Evolutionary conservation across 2,329 filamentous ascomycete species (phyloP), one percentile per base, ranked within the genome.

Genomic region (Colletotrichum sp.): DNA sequence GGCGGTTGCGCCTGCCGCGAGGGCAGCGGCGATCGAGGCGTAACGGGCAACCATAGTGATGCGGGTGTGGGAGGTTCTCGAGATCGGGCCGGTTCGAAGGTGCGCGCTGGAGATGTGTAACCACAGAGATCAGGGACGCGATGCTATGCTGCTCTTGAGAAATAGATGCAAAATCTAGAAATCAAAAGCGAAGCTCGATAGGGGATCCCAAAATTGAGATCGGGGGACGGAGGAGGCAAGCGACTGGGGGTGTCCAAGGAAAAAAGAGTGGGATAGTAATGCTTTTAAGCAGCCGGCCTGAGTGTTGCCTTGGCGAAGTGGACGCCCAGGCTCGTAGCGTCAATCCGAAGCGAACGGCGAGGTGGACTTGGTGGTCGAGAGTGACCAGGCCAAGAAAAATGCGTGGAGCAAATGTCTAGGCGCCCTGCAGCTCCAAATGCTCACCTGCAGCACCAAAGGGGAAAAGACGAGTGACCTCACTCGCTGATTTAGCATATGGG

Each of bases 221-320:
- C 70, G 60, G 30, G 12, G 43, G 39, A 64, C 43, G 43, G 67
- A 34, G 65, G 24, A 21, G 59, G 48, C 16, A 34, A 24, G 43
- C 39, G 32, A 34, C 59, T 34, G 48, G 36, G 30, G 30, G 63
- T 7, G 57, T 18, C 67, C 61, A 68, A 34, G 61, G 55, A 63
- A 32, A 63, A 63, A 71, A 66, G 68, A 75, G 72, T 68, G 72
- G 72, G 69, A 75, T 75, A n/a, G 63, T 63, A 67, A 75, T 68
- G 55, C 55, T 66, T 72, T 72, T 75, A 72, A 61, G 69, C 39
- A 71, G 59, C 28, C 30, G 28, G 52, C 64, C 24, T 43, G 28
- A 52, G 32, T 74, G 59, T 32, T 36, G 66, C 63, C 72, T 75
- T 75, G 72, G 72, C 72, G 63, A 30, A 72, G 26, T 72, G 68